These are phyloP conservation scores for Globisporangium solare DNA, from an alignment of 352 stramenopile species.

Conservation along the genomic window DNA sequence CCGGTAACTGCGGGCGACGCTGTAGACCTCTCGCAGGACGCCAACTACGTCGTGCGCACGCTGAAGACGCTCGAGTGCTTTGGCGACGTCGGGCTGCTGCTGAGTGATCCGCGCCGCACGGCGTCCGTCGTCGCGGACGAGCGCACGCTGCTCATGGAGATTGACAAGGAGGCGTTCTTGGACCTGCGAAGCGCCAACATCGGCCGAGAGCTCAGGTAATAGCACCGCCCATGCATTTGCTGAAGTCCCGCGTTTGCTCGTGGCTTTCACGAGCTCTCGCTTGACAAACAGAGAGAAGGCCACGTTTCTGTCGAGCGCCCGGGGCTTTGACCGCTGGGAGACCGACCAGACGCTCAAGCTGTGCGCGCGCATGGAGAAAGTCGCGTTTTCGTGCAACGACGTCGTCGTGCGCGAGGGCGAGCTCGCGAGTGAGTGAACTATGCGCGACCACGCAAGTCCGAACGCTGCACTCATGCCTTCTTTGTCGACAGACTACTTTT, in stretches of 20 bases:
- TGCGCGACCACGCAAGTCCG: neutral
- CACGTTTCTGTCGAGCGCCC: slow-evolving; percentile 40
- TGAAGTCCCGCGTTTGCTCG: neutral
- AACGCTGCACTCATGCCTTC: neutral
- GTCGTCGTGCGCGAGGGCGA: slow-evolving; percentile 49
- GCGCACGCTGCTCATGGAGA: slow-evolving; percentile 65
- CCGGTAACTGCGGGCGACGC: slow-evolving; percentile 1
- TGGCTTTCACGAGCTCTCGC: neutral
- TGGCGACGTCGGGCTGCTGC: slow-evolving; percentile 58
- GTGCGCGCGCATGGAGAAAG: slow-evolving; percentile 56
- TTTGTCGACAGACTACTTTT: slow-evolving; percentile 37
- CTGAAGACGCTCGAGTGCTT: slow-evolving; percentile 72
- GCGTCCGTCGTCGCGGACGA: slow-evolving; percentile 65
- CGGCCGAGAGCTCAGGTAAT: slow-evolving; percentile 47
- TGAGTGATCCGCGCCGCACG: slow-evolving; percentile 51
- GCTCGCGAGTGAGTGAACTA: slow-evolving; percentile 34
- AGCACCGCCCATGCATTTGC: neutral
- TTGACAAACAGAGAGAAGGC: slow-evolving; percentile 48
- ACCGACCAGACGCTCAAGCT: slow-evolving; percentile 51
- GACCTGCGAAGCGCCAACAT: slow-evolving; percentile 50
- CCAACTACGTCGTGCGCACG: slow-evolving; percentile 55
- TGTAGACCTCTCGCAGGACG: slow-evolving; percentile 22
- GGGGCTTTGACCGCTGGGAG: slow-evolving; percentile 59
- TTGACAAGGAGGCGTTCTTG: slow-evolving; percentile 60
- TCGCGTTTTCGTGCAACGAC: slow-evolving; percentile 63